phyloP scores from a whole-genome alignment of 1,284 basidiomycete species.

The Blastosporella zonata region DNA sequence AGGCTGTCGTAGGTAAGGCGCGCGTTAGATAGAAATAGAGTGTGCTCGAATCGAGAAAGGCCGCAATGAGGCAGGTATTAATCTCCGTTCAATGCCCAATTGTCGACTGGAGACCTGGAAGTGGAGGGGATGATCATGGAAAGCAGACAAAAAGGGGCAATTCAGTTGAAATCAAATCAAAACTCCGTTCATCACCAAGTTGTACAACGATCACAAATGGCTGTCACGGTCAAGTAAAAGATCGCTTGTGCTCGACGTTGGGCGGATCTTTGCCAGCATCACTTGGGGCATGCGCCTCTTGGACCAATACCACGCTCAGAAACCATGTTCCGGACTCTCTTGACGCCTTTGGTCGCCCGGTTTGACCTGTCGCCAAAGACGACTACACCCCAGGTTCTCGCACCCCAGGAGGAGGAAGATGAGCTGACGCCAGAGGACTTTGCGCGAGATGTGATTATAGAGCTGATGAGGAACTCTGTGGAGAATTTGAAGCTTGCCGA shows the following conservation, averaged over 20 bases:
- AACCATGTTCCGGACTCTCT: slow-evolving; percentile 47
- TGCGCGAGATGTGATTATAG: slow-evolving; percentile 65
- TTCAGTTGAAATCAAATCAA: not conserved
- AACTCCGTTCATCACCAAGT: slow-evolving; percentile 6
- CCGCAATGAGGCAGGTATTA: no score
- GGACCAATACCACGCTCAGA: not conserved
- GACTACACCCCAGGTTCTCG: slow-evolving; percentile 25
- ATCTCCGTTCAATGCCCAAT: no score
- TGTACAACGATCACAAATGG: slow-evolving; percentile 11
- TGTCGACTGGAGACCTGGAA: no score
- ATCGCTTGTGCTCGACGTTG: slow-evolving; percentile 6
- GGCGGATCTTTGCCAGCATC: slow-evolving; percentile 9
- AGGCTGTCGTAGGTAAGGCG: no score
- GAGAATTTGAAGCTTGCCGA: slow-evolving; percentile 61
- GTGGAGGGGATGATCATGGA: no score
- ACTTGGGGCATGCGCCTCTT: slow-evolving; percentile 31
- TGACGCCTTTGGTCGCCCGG: slow-evolving; percentile 47
- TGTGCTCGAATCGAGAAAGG: no score
- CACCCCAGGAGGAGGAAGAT: slow-evolving; percentile 33
- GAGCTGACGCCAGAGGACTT: slow-evolving; percentile 63
- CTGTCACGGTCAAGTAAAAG: slow-evolving; percentile 15
- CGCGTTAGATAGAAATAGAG: no score
- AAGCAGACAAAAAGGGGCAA: not conserved
- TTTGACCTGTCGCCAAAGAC: slow-evolving; percentile 42
- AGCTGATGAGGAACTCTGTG: slow-evolving; percentile 66